Base-by-base conservation (phyloP, 2,329 filamentous ascomycete species). In the Fusarium ambrosium region DNA sequence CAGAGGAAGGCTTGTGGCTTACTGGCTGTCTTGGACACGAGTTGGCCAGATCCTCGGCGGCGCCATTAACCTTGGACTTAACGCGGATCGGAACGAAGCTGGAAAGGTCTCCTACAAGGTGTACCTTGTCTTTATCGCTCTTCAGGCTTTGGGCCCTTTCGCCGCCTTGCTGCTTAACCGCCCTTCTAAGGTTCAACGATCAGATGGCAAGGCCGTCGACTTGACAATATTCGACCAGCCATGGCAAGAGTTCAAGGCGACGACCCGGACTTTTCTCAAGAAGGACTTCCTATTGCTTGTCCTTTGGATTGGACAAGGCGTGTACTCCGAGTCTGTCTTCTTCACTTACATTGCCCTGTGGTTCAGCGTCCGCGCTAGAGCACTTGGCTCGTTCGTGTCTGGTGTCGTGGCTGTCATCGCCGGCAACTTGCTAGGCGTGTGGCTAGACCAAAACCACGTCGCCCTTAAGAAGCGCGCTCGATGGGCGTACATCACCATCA, bases 71-170 rank as follows among this genome's bases (percentile, higher is more conserved):
- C 81, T 94, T 1, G 90, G 90, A 0, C 81, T 93, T 9, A 93
- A 93, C 73, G 85, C 85, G 0, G 78, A 90, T 59, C 83, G 86
- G 0, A 85, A 86, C 64, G 79, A 87, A 37, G 88, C 87, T 0
- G 92, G 91, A 0, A 88, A 89, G 53, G 90, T 93, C 0, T 91
- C 89, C 0, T 93, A 92, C 71, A 87, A 87, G 0, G 91, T 93
- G 0, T 93, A 90, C 74, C 82, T 92, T 10, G 82, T 92, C 9
- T 94, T 94, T 76, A 92, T 94, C 65, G 90, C 89, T 0, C 81
- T 94, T 0, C 92, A 94, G 75, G 88, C 88, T 0, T 68, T 87
- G 0, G 91, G 89, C 0, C 91, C 91, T 0, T 86, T 93, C 36
- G 88, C 89, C 0, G 91, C 87, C 0, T 78, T 92, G 2, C 81